A percentile compares a stretch with the other conserved stretches of the same genome.
phyloP scores from a whole-genome alignment of 192 early-diverging fungal genomes.

The Spizellomyces punctatus region DNA sequence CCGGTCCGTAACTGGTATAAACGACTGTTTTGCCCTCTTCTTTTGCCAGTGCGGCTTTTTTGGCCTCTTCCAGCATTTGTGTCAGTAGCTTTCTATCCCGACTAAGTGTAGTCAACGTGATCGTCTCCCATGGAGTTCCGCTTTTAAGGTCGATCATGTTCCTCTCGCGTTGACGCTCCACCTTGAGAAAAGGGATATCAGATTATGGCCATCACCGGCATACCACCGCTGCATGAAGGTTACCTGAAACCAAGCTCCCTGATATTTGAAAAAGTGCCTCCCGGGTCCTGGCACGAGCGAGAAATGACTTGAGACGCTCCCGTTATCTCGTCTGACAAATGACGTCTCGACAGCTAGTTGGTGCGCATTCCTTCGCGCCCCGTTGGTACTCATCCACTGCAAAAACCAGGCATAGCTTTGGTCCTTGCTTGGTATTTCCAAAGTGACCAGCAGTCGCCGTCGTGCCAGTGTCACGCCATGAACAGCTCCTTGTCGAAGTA shows the following conservation, averaged over 20 bases:
- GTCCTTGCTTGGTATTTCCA: constrained; percentile 95
- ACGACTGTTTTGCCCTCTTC: constrained; percentile 96
- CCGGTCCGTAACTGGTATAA: constrained; percentile 91
- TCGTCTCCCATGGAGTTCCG: constrained; percentile 93
- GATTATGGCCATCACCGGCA: background rate
- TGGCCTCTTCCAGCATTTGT: constrained; percentile 79
- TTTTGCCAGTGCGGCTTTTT: constrained; percentile 76
- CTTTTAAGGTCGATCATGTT: constrained; percentile 90
- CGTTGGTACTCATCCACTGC: constrained; percentile 76
- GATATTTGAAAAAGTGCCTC: constrained; percentile 82
- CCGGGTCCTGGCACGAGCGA: constrained; percentile 91
- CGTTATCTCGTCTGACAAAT: constrained; percentile 89
- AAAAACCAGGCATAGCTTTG: constrained; percentile 93
- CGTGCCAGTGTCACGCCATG: constrained; percentile 69
- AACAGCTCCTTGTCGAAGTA: constrained; percentile 71
- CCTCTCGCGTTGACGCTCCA: constrained; percentile 79
- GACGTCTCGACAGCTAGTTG: constrained; percentile 85
- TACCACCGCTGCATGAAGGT: background rate
- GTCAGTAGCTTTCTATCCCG: constrained; percentile 78
- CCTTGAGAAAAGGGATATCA: constrained; percentile 16
- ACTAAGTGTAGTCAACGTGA: constrained; percentile 87
- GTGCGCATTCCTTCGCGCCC: constrained; percentile 38
- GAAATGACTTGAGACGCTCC: constrained; percentile 80
- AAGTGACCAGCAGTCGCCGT: constrained; percentile 80
- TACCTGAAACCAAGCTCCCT: constrained; percentile 76